A percentile compares a stretch with the other conserved stretches of the same genome.
These are phyloP conservation scores for Chloris gayana DNA, from an alignment of 176 grass and related monocot species.

Conservation along the genomic window DNA sequence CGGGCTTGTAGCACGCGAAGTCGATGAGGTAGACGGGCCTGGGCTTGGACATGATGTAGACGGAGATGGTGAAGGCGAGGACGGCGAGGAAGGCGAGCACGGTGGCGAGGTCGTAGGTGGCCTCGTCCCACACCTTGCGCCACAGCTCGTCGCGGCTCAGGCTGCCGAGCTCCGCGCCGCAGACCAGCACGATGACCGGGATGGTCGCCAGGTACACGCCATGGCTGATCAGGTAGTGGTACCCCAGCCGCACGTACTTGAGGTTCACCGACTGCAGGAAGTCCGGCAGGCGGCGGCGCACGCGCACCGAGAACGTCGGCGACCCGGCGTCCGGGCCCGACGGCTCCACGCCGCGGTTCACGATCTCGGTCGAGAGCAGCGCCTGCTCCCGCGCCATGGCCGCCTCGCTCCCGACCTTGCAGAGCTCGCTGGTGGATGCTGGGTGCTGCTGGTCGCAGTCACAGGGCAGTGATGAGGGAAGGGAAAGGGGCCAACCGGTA, in stretches of 20 bases:
- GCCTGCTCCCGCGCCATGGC: slow-evolving; percentile 78
- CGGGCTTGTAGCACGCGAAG: slow-evolving; percentile 89
- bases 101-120: slow-evolving; percentile 92
- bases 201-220: slow-evolving; percentile 91
- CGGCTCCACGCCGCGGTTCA: slow-evolving; percentile 90
- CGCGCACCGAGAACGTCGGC: slow-evolving; percentile 88
- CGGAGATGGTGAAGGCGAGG: slow-evolving; percentile 87
- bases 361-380: slow-evolving; percentile 90
- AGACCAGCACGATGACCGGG: slow-evolving; percentile 83
- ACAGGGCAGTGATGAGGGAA: slow-evolving; percentile 11
- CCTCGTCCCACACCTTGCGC: slow-evolving; percentile 89
- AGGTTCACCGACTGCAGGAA: slow-evolving; percentile 98
- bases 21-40: slow-evolving; percentile 95
- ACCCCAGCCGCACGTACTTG: slow-evolving; percentile 90
- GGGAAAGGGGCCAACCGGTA: not conserved
- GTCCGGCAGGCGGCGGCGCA: slow-evolving; percentile 88
- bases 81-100: slow-evolving; percentile 88
- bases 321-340: slow-evolving; percentile 91
- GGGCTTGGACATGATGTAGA: slow-evolving; percentile 90
- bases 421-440: not conserved
- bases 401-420: not conserved
- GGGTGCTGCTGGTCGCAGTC: not conserved
- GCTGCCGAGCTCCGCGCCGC: slow-evolving; percentile 89
- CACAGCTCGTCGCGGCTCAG: slow-evolving; percentile 87
- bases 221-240: slow-evolving; percentile 97